These are phyloP conservation scores for Crithidia bombi DNA, from an alignment of 208 protist genomes.

Conservation along the genomic window DNA sequence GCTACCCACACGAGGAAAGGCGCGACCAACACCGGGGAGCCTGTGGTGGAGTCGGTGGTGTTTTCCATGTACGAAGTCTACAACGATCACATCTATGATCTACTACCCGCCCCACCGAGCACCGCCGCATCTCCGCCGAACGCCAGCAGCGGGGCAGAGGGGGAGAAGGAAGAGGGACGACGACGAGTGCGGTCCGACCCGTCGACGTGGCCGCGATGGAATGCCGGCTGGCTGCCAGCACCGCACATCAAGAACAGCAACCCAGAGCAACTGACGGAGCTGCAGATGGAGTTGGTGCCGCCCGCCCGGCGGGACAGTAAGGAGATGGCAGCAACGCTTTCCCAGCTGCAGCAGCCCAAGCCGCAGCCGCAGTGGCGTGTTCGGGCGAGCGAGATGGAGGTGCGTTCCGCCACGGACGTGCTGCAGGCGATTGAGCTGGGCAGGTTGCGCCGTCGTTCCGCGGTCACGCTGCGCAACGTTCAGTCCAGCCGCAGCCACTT, in stretches of 20 bases:
- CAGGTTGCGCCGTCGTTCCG: slow-evolving; percentile 29
- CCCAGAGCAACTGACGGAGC: slow-evolving; percentile 31
- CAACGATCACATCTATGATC: slow-evolving; percentile 47
- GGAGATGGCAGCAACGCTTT: slow-evolving; percentile 10
- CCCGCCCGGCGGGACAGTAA: not conserved
- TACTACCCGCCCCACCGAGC: slow-evolving; percentile 27
- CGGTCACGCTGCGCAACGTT: slow-evolving; percentile 25
- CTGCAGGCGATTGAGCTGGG: slow-evolving; percentile 32
- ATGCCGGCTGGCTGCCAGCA: slow-evolving; percentile 26
- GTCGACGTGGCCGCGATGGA: slow-evolving; percentile 30
- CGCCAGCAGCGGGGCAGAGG: not conserved
- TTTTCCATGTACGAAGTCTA: slow-evolving; percentile 56
- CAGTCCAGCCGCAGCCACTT: slow-evolving; percentile 42
- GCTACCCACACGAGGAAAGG: not conserved
- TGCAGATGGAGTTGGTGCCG: slow-evolving; percentile 34
- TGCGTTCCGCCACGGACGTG: slow-evolving; percentile 26
- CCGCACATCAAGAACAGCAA: slow-evolving; percentile 36
- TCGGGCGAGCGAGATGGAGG: slow-evolving; percentile 29
- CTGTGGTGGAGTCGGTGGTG: slow-evolving; percentile 35
- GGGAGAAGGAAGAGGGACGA: too few relatives aligned
- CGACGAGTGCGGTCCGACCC: slow-evolving; percentile 4
- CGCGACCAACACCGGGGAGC: not conserved
- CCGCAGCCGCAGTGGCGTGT: slow-evolving; percentile 32
- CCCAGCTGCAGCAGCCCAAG: slow-evolving; percentile 16
- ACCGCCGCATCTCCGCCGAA: not conserved